Conservation (phyloP, 1,139 yeast genomes). For the Suhomyces panamericanus region DNA sequence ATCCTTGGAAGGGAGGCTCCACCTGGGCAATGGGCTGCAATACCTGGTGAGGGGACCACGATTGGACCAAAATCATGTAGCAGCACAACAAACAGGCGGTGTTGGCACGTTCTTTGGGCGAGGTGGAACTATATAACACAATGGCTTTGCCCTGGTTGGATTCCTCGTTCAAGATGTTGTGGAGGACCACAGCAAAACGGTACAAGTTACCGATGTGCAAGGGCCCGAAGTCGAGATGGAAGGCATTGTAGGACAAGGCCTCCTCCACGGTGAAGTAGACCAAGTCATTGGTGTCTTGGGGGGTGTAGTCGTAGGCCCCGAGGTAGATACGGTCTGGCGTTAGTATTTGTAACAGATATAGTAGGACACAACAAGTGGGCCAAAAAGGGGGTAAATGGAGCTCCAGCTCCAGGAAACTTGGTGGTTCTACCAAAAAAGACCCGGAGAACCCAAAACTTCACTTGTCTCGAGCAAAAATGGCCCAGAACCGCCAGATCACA, state of each 20-base stretch:
- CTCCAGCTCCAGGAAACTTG: background rate
- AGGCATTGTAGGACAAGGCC: conserved; percentile 84
- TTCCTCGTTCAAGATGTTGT: conserved; percentile 84
- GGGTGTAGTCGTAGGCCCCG: conserved; percentile 83
- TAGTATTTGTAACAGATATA: conserved; percentile 17
- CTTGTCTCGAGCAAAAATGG: background rate
- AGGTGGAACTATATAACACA: conserved; percentile 81
- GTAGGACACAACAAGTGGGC: background rate
- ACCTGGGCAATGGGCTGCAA: conserved; percentile 90
- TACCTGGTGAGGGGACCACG: conserved; percentile 98
- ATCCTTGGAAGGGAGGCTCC: conserved; percentile 91
- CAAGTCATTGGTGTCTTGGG: conserved; percentile 70
- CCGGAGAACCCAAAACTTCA: background rate
- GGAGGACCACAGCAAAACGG: conserved; percentile 91
- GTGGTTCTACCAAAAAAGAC: background rate
- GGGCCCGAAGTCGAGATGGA: conserved; percentile 96
- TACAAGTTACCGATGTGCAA: conserved; percentile 89
- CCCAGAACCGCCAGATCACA: background rate
- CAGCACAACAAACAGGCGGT: conserved; percentile 94
- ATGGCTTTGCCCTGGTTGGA: conserved; percentile 85
- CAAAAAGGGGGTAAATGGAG: background rate
- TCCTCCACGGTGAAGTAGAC: conserved; percentile 93
- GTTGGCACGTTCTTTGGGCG: conserved; percentile 81
- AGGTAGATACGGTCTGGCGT: conserved; percentile 75
- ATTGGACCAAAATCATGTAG: conserved; percentile 91